Percentiles rank a stretch among this genome's conserved stretches.
Evolutionary conservation across 768 basidiomycete genomes (phyloP).

Genomic region (Scleroderma citrinum): DNA sequence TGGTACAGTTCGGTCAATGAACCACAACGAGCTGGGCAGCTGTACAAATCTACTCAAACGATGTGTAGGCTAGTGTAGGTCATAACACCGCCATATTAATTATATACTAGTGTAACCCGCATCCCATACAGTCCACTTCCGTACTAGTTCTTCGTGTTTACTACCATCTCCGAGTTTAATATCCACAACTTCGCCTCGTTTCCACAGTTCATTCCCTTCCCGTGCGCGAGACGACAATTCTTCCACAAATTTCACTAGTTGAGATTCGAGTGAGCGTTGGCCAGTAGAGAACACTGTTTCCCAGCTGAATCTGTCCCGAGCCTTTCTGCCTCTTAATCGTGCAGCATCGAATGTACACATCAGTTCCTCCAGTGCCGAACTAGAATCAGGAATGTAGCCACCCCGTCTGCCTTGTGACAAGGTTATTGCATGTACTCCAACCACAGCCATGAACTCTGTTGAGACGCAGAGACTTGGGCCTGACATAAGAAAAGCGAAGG

Average conservation of each 20-base stretch:
- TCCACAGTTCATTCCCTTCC: constrained; percentile 4
- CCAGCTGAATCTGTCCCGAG: background rate
- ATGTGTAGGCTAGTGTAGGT: no score
- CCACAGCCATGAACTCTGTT: constrained; percentile 14
- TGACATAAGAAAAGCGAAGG: constrained; percentile 15
- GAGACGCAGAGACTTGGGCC: constrained; percentile 5
- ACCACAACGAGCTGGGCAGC: no score
- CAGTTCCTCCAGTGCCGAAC: background rate
- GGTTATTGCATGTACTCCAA: constrained; percentile 13
- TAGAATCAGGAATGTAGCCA: background rate
- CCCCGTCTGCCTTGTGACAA: constrained; percentile 4
- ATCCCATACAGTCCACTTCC: constrained; percentile 16
- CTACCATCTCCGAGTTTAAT: background rate
- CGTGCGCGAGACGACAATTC: background rate
- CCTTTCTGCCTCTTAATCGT: background rate
- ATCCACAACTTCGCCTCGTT: constrained; percentile 4
- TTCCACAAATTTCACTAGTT: constrained; percentile 2
- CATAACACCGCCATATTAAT: no score
- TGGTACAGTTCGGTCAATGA: no score
- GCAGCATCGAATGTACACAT: constrained; percentile 7
- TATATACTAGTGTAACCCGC: no score
- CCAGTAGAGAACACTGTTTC: constrained; percentile 9
- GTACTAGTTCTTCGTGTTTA: background rate
- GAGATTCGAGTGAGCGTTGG: constrained; percentile 6
- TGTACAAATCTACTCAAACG: no score